Conservation (phyloP, 306 rosid species). For the Cucumis hystrix region DNA sequence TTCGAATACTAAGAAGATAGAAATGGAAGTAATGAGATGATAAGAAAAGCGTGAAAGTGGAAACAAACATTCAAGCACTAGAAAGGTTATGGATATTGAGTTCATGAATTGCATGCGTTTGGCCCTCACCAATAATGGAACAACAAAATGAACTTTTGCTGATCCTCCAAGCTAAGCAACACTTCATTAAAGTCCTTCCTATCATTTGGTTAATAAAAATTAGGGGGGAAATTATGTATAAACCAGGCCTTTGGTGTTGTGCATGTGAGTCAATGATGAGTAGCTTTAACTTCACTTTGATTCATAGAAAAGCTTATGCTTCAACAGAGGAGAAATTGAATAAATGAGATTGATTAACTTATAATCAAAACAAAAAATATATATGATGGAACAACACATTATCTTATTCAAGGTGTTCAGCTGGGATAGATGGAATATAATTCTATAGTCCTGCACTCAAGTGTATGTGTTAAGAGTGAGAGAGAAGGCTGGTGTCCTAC, state of each 20-base stretch:
- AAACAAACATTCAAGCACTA: not conserved
- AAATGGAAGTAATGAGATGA: not conserved
- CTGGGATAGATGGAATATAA: not conserved
- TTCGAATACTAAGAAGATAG: not conserved
- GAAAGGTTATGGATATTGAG: conserved; percentile 7
- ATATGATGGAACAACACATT: not conserved
- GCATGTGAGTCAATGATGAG: conserved; percentile 1
- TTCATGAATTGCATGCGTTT: conserved; percentile 36
- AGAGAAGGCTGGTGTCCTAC: not conserved
- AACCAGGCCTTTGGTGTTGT: not conserved
- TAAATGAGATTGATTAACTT: not conserved
- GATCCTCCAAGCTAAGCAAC: conserved; percentile 50
- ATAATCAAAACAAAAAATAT: not conserved
- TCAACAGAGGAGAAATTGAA: not conserved
- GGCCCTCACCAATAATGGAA: conserved; percentile 23
- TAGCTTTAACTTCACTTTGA: not conserved
- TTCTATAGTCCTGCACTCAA: not conserved
- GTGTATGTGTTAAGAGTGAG: not conserved
- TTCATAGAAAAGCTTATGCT: not conserved
- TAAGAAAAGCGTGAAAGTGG: conserved; percentile 1
- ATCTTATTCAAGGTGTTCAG: not conserved
- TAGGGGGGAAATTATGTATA: not conserved
- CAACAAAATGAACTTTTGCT: conserved; percentile 25
- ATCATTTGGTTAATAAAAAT: not conserved
- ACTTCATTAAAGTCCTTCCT: not conserved